Base-by-base conservation (phyloP, 163 green algal species). In the Scenedesmus sp. region DNA sequence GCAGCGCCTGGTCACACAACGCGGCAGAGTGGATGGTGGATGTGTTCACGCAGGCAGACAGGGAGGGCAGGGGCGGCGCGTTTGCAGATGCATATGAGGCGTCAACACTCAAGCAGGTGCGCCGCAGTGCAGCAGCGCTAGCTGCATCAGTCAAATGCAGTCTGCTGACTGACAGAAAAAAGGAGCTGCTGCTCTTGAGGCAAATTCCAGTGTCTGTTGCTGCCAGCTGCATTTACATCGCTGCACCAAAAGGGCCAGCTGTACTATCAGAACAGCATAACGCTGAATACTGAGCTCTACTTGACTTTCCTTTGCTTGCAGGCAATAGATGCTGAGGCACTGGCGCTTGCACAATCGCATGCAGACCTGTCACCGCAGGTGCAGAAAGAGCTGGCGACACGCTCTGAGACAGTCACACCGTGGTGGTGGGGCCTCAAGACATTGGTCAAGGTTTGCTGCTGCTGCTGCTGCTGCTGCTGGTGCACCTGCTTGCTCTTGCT, bases 11-110 rank as follows among this genome's bases (percentile, higher is more conserved):
- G 10, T 59, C 46, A 26, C 54, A 87, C 23, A 85, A 92, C 57
- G 57, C 73, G 6, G 90, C 90, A 26, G 97, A 98, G 93, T 98
- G 95, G 94, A 92, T 99, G 86, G 96, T 97, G 84, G 97, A 98
- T 91, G 86, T 98, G 18, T 97, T 97, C 15, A 96, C 96, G 26
- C 84, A 95, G 79, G 96, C 94, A 10, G 95, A 97, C 91, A 77
- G 94, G 9, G 73, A 94, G 76, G 93, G 93, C 20, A 18, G 89
- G 15, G 91, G 83, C 12, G 86, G 77, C 20, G 77, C 76, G 46
- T 87, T 95, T 77, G 93, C 93, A 26, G 91, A 95, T 46, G 81
- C 90, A 52, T 96, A 95, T n/a, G 92, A 88, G 2, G 82, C 76
- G 20, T 93, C 90, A 46, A 13, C 60, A 3, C 77, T 90, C 67